Percentiles rank a stretch among this genome's conserved stretches.
Evolutionary conservation across 2,329 filamentous ascomycete species (phyloP).

Genomic region (Aspergillus candidus): DNA sequence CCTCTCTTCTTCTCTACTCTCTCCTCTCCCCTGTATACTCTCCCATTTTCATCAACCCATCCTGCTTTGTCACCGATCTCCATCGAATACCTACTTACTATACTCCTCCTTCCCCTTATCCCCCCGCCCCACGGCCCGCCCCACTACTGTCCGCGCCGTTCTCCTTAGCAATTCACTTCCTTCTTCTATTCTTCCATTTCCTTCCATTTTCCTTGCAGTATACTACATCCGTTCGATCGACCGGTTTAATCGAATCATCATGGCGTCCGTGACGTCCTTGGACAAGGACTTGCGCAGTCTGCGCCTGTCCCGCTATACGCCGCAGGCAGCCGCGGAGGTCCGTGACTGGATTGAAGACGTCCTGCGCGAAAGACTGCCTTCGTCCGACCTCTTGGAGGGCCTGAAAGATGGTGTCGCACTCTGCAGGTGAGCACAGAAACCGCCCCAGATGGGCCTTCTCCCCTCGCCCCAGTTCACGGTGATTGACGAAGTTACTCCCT

Average conservation of each 20-base stretch:
- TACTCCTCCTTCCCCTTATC: background rate
- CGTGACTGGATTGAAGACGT: conserved; percentile 78
- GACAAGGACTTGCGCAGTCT: conserved; percentile 93
- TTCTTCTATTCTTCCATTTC: background rate
- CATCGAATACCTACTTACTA: too few species aligned
- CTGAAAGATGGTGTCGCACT: conserved; percentile 87
- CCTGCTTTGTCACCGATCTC: too few species aligned
- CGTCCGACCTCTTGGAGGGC: conserved; percentile 72
- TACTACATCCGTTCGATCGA: conserved; percentile 1
- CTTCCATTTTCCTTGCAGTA: background rate
- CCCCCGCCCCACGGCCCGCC: background rate
- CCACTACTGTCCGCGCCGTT: background rate
- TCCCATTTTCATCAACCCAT: too few species aligned
- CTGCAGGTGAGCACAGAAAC: conserved; percentile 65
- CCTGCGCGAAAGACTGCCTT: conserved; percentile 65
- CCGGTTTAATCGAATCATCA: conserved; percentile 34
- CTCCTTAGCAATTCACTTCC: too few species aligned
- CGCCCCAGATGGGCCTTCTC: background rate
- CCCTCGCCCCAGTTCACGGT: conserved; percentile 2
- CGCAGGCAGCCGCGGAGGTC: conserved; percentile 78
- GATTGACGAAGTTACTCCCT: conserved; percentile 21
- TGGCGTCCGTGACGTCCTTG: conserved; percentile 90
- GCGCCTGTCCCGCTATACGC: conserved; percentile 89
- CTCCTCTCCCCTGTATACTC: too few species aligned
- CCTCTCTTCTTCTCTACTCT: too few species aligned